Conservation (phyloP, 495 filamentous ascomycete genomes). For the Podospora appendiculata region DNA sequence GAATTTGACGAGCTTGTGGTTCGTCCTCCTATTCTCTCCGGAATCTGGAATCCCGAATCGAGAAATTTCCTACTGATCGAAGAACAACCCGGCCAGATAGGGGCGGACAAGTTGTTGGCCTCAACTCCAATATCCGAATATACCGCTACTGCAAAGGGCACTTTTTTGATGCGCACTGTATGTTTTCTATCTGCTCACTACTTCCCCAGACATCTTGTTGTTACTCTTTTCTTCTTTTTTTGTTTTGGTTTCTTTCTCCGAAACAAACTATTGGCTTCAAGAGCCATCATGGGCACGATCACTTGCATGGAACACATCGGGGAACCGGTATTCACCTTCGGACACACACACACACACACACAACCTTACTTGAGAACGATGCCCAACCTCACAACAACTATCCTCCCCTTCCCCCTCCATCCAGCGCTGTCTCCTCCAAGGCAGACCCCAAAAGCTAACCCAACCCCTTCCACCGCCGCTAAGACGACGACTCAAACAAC, state of each 20-base stretch:
- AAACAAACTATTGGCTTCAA: not conserved
- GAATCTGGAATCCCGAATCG: not conserved
- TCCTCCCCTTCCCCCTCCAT: too few relatives aligned
- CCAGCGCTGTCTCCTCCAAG: too few relatives aligned
- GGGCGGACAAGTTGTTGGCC: slow-evolving; percentile 77
- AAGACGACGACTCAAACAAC: slow-evolving; percentile 74
- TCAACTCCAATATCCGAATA: slow-evolving; percentile 84
- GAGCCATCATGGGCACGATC: not conserved
- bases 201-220: not conserved
- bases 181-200: slow-evolving; percentile 18
- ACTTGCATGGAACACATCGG: not conserved
- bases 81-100: slow-evolving; percentile 29
- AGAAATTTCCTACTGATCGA: not conserved
- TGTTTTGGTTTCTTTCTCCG: not conserved
- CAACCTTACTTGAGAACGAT: too few relatives aligned
- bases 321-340: too few relatives aligned
- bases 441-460: too few relatives aligned
- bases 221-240: not conserved
- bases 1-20: slow-evolving; percentile 29
- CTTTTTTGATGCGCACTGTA: slow-evolving; percentile 86
- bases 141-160: slow-evolving; percentile 86
- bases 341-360: too few relatives aligned
- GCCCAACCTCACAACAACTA: too few relatives aligned
- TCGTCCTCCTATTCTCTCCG: not conserved
- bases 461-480: not conserved